These are phyloP conservation scores for Mortierella alpina DNA, from an alignment of 192 early-diverging fungal species.

Conservation along the genomic window DNA sequence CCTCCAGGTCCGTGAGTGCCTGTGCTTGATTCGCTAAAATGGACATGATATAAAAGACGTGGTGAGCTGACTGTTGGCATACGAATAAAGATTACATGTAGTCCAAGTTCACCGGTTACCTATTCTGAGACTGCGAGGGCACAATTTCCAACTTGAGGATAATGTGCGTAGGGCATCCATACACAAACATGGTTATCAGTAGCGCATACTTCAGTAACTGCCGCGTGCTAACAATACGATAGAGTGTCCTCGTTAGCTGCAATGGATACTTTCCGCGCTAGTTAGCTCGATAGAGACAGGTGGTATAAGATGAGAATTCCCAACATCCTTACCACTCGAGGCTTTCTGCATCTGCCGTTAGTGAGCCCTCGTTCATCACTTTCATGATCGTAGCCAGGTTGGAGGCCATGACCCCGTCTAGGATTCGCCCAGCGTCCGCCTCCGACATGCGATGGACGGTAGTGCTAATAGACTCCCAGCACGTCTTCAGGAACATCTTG, in stretches of 20 bases:
- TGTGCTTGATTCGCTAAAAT: conserved; percentile 5
- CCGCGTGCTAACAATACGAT: background rate
- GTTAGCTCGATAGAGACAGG: background rate
- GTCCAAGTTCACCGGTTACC: background rate
- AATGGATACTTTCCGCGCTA: conserved; percentile 10
- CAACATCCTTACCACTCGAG: conserved; percentile 27
- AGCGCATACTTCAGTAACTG: conserved; percentile 58
- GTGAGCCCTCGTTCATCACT: background rate
- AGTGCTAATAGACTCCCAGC: conserved; percentile 13
- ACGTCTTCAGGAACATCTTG: conserved; percentile 7
- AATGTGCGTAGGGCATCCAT: conserved; percentile 51
- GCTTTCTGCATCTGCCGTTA: background rate
- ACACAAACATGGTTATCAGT: conserved; percentile 54
- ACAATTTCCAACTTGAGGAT: conserved; percentile 51
- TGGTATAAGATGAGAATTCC: background rate
- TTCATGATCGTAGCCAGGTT: conserved; percentile 19
- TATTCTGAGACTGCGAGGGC: conserved; percentile 2
- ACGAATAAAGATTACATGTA: background rate
- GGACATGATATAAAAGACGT: background rate
- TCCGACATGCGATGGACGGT: conserved; percentile 18
- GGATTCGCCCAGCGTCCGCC: conserved; percentile 8
- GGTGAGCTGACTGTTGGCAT: background rate
- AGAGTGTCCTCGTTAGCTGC: too few species aligned
- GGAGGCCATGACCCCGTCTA: conserved; percentile 18
- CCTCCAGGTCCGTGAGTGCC: background rate